phyloP scores from a whole-genome alignment of 257 asterid genomes.

The Primulina eburnea region DNA sequence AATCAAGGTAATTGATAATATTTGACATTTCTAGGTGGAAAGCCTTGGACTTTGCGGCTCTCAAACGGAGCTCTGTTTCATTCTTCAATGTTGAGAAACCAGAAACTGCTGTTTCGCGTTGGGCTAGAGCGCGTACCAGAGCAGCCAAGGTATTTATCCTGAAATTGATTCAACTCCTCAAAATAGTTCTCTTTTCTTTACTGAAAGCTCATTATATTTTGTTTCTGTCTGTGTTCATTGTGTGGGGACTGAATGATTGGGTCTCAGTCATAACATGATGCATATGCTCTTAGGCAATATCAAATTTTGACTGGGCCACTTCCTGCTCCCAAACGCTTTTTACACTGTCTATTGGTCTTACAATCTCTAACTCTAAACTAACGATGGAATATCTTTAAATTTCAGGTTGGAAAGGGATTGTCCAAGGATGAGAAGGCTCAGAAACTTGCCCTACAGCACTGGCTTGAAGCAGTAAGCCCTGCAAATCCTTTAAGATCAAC shows the following conservation, averaged over 20 bases:
- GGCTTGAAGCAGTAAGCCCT: slow-evolving; percentile 95
- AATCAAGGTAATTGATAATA: slow-evolving; percentile 11
- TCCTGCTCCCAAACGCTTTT: neutral
- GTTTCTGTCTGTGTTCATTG: neutral
- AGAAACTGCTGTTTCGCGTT: slow-evolving; percentile 82
- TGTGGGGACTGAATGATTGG: neutral
- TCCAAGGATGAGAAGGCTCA: slow-evolving; percentile 95
- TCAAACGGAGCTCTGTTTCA: slow-evolving; percentile 74
- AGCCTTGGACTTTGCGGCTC: slow-evolving; percentile 83
- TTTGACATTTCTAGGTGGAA: slow-evolving; percentile 68
- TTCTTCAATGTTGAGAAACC: slow-evolving; percentile 77
- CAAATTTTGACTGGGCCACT: neutral
- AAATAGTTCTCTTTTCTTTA: neutral
- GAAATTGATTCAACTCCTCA: neutral
- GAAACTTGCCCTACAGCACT: slow-evolving; percentile 82
- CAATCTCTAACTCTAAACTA: neutral
- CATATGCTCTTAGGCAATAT: neutral
- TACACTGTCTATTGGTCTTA: neutral
- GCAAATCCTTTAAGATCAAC: neutral
- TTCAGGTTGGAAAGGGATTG: slow-evolving; percentile 91
- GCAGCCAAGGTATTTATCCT: slow-evolving; percentile 71
- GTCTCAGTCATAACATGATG: neutral
- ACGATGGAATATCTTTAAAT: slow-evolving; percentile 19
- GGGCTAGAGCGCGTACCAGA: slow-evolving; percentile 93
- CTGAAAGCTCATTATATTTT: neutral